These are phyloP conservation scores for Saccharomyces hybrid DNA, from an alignment of 1,139 yeast species.

Conservation along the genomic window DNA sequence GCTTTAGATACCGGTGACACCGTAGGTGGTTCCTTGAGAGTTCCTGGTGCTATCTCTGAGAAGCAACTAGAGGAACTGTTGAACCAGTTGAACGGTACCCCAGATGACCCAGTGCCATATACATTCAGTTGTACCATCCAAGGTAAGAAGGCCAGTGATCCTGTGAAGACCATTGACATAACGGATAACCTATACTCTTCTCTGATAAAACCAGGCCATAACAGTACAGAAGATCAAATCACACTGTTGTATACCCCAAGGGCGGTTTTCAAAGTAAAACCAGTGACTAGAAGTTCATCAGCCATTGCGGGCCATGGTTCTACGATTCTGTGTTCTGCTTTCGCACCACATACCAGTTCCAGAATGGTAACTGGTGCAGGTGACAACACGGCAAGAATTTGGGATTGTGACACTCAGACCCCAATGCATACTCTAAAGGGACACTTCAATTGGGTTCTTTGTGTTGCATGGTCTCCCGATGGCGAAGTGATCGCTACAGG, in stretches of 20 bases:
- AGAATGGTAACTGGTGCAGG: conserved; percentile 95
- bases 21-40: conserved; percentile 78
- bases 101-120: conserved; percentile 86
- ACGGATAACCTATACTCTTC: conserved; percentile 69
- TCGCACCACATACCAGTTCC: conserved; percentile 84
- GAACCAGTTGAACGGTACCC: conserved; percentile 57
- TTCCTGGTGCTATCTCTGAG: conserved; percentile 84
- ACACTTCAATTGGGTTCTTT: conserved; percentile 88
- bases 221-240: conserved; percentile 87
- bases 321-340: conserved; percentile 82
- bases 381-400: conserved; percentile 90
- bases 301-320: conserved; percentile 95
- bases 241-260: conserved; percentile 90
- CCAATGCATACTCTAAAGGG: conserved; percentile 76
- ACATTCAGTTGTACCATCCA: conserved; percentile 61
- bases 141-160: conserved; percentile 35
- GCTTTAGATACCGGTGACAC: conserved; percentile 92
- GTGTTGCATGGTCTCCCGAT: conserved; percentile 91
- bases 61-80: conserved; percentile 81
- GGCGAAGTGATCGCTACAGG: conserved; percentile 92
- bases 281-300: conserved; percentile 84
- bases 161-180: conserved; percentile 52
- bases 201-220: conserved; percentile 75
- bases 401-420: conserved; percentile 96
- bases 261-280: conserved; percentile 87